phyloP scores from a whole-genome alignment of 768 basidiomycete genomes.

The Boletus pseudo-olivaceus region DNA sequence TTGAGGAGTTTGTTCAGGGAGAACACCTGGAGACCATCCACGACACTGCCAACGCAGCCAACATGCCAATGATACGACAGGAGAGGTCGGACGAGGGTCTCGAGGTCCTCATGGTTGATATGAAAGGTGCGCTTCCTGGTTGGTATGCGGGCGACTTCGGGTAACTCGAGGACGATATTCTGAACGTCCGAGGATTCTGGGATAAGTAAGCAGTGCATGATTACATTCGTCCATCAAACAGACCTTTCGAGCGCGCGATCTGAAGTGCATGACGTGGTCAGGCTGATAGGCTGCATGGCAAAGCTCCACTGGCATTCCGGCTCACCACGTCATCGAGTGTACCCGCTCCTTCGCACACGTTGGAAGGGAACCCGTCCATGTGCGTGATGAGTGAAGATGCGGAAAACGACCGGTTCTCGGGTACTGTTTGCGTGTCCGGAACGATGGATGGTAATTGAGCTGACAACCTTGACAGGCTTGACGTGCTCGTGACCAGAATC shows the following conservation, averaged over 20 bases:
- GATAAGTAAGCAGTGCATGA: neutral
- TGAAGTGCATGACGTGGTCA: constrained; percentile 2
- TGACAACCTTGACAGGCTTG: neutral
- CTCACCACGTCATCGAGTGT: constrained; percentile 23
- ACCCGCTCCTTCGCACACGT: neutral
- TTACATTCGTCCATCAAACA: neutral
- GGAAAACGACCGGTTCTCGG: neutral
- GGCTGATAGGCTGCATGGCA: neutral
- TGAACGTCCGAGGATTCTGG: constrained; percentile 20
- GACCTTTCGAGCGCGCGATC: constrained; percentile 24
- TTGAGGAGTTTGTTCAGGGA: constrained; percentile 28
- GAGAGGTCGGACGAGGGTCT: constrained; percentile 36
- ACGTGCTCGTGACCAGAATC: neutral
- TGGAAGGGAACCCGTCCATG: constrained; percentile 4
- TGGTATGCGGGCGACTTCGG: constrained; percentile 28
- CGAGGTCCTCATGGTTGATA: constrained; percentile 32
- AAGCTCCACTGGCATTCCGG: neutral
- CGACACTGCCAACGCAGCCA: constrained; percentile 5
- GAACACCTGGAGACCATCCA: constrained; percentile 14
- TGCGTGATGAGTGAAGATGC: neutral
- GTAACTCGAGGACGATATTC: constrained; percentile 11
- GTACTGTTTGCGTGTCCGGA: neutral
- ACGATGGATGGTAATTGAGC: neutral
- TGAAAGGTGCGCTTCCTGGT: constrained; percentile 34
- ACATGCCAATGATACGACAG: constrained; percentile 31